Conservation (phyloP, 805 yeast genomes). For the Wickerhamiella sergipiensis region DNA sequence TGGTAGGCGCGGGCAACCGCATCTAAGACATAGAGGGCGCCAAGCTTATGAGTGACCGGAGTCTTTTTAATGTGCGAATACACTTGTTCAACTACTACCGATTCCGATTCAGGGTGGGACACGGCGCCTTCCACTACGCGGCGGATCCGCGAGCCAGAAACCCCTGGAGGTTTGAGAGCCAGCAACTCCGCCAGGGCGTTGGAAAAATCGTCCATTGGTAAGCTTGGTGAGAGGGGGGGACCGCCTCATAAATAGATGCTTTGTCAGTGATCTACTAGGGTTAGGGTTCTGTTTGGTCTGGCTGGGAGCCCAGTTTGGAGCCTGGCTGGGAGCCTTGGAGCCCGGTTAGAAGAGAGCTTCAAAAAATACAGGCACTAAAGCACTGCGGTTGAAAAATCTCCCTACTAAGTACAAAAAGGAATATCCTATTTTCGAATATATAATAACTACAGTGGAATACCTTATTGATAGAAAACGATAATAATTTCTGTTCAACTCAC, state of each 20-base stretch:
- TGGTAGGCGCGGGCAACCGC: constrained; percentile 77
- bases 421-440: no score
- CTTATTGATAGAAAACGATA: no score
- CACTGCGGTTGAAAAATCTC: no score
- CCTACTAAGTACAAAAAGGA: no score
- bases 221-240: not conserved
- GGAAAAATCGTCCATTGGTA: constrained; percentile 3
- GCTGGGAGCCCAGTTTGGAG: no score
- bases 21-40: constrained; percentile 82
- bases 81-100: constrained; percentile 33
- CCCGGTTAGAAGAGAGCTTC: no score
- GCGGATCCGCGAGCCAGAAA: constrained; percentile 89
- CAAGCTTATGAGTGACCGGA: constrained; percentile 73
- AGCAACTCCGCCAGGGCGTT: constrained; percentile 17
- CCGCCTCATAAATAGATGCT: not conserved
- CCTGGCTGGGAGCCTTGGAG: no score
- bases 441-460: no score
- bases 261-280: not conserved
- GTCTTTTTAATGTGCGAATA: constrained; percentile 57
- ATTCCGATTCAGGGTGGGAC: constrained; percentile 2
- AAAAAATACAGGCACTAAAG: no score
- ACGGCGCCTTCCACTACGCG: constrained; percentile 37
- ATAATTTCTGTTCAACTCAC: no score
- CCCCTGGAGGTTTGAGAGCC: constrained; percentile 54
- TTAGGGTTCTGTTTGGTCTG: no score